phyloP scores from a whole-genome alignment of 106 monocot species.

The Acorus gramineus region DNA sequence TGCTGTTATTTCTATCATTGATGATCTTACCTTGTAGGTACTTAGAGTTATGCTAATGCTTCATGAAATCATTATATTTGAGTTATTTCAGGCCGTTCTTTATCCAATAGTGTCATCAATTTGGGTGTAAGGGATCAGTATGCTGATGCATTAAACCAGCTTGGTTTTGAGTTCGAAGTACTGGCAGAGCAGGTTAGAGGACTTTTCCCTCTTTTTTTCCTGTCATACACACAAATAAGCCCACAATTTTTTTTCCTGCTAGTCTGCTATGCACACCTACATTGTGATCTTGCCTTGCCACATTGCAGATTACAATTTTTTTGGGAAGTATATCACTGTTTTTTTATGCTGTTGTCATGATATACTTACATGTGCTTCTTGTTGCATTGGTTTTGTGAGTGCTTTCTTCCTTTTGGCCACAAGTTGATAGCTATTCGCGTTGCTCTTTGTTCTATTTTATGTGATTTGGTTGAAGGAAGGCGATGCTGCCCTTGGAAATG shows the following conservation, averaged over 20 bases:
- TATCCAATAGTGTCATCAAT: constrained; percentile 34
- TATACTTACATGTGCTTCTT: neutral
- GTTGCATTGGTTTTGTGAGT: neutral
- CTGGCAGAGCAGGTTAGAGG: constrained; percentile 23
- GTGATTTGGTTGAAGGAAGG: constrained; percentile 17
- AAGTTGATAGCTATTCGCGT: neutral
- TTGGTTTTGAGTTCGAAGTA: constrained; percentile 34
- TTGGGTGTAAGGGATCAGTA: constrained; percentile 22
- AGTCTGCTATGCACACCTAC: too few relatives aligned
- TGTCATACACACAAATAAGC: too few relatives aligned
- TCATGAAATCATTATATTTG: neutral
- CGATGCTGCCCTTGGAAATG: constrained; percentile 39
- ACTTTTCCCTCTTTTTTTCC: neutral
- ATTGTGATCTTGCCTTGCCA: too few relatives aligned
- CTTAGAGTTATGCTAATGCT: too few relatives aligned
- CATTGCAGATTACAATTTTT: too few relatives aligned
- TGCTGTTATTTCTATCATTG: too few relatives aligned
- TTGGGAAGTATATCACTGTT: too few relatives aligned
- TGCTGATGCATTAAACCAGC: constrained; percentile 30
- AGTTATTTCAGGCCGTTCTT: constrained; percentile 26
- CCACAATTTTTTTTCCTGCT: too few relatives aligned
- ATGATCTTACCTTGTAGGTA: neutral
- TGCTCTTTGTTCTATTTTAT: neutral
- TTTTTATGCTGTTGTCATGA: too few relatives aligned
- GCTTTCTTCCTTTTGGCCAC: neutral